phyloP scores from a whole-genome alignment of 306 rosid genomes.

The Astragalus membranaceus region DNA sequence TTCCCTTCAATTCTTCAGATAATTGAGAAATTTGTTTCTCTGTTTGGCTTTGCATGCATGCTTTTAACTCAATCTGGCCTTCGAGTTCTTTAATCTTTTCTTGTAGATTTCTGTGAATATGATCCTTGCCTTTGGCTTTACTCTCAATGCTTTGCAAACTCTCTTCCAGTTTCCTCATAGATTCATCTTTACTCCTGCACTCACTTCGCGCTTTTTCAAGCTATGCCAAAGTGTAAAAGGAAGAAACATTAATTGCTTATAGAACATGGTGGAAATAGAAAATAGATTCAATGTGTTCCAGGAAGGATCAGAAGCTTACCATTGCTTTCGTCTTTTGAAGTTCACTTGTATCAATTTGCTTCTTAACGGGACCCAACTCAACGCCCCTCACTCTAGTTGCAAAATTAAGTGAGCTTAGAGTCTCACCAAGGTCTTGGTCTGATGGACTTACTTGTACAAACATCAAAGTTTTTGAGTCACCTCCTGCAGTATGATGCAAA shows the following conservation, averaged over 20 bases:
- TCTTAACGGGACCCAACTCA: slow-evolving; percentile 81
- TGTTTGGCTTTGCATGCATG: slow-evolving; percentile 52
- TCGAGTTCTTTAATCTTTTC: slow-evolving; percentile 83
- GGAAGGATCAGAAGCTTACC: slow-evolving; percentile 39
- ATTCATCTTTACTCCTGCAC: slow-evolving; percentile 67
- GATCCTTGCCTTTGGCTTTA: slow-evolving; percentile 74
- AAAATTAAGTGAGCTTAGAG: slow-evolving; percentile 75
- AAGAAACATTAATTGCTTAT: background rate
- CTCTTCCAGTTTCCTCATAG: slow-evolving; percentile 68
- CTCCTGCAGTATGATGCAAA: slow-evolving; percentile 45
- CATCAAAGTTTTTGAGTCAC: slow-evolving; percentile 84
- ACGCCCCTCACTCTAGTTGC: slow-evolving; percentile 85
- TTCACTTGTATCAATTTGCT: slow-evolving; percentile 73
- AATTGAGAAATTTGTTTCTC: slow-evolving; percentile 67
- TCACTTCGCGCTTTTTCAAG: slow-evolving; percentile 75
- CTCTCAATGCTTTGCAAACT: slow-evolving; percentile 61
- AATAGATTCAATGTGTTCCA: background rate
- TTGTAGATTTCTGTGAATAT: slow-evolving; percentile 45
- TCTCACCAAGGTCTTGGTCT: slow-evolving; percentile 74
- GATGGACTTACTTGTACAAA: slow-evolving; percentile 92
- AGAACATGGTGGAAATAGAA: background rate
- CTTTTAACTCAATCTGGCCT: slow-evolving; percentile 62
- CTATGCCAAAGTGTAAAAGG: slow-evolving; percentile 29
- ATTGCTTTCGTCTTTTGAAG: slow-evolving; percentile 62
- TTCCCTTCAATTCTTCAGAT: slow-evolving; percentile 57